Evolutionary conservation across 352 stramenopile genomes (phyloP).

Genomic region (Phytophthora tubulina): DNA sequence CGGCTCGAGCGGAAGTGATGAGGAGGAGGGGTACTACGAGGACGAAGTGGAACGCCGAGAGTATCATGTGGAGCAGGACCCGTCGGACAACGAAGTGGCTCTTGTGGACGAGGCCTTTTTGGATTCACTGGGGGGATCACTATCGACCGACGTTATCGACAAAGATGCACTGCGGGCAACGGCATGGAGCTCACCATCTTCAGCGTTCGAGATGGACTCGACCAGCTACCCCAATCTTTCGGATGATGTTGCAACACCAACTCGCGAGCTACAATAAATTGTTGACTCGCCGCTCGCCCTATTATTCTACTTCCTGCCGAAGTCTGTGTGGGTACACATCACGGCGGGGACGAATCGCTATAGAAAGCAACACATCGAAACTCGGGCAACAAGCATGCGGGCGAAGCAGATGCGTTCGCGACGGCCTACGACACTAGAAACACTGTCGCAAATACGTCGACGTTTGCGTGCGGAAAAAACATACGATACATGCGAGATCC

Average conservation of each 20-base stretch:
- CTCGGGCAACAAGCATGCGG: background rate
- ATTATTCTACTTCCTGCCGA: conserved; percentile 40
- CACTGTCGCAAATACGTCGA: background rate
- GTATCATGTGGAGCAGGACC: background rate
- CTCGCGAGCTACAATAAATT: background rate
- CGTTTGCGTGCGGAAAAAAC: background rate
- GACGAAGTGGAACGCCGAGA: background rate
- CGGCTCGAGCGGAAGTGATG: background rate
- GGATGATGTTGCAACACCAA: background rate
- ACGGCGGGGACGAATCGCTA: conserved; percentile 34
- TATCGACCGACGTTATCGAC: conserved; percentile 6
- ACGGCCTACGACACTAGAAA: conserved; percentile 3
- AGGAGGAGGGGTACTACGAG: background rate
- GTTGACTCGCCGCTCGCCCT: conserved; percentile 7
- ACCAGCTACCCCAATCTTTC: background rate
- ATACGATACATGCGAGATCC: conserved; percentile 19
- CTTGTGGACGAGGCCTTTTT: conserved; percentile 15
- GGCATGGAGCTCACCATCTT: background rate
- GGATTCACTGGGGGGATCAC: conserved; percentile 7
- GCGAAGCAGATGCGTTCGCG: conserved; percentile 7
- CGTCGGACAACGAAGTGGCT: background rate
- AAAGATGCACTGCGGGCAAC: conserved; percentile 2
- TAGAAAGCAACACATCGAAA: conserved; percentile 8
- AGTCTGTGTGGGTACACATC: conserved; percentile 29
- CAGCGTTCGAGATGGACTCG: conserved; percentile 2